Conservation (phyloP, 768 basidiomycete genomes). For the Leccinellum rugosiceps region DNA sequence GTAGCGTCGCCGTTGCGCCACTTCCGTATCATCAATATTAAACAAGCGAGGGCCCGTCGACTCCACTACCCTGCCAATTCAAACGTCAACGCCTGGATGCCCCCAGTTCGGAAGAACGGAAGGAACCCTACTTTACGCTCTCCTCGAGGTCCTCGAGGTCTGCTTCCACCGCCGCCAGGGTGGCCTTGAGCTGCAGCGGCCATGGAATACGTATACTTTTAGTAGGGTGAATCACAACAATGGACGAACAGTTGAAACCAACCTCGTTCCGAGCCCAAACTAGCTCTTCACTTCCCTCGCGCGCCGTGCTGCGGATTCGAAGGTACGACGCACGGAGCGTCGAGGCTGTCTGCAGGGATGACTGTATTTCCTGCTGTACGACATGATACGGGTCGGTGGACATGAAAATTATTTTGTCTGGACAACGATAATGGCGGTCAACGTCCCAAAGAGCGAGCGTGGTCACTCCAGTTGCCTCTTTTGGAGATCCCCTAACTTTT, state of each 20-base stretch:
- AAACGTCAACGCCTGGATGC: slow-evolving; percentile 1
- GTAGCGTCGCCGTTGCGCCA: slow-evolving; percentile 71
- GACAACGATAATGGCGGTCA: neutral
- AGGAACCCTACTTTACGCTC: slow-evolving; percentile 68
- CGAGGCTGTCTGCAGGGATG: slow-evolving; percentile 65
- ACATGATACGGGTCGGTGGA: slow-evolving; percentile 85
- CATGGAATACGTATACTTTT: neutral
- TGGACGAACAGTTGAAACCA: slow-evolving; percentile 7
- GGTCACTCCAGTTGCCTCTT: neutral
- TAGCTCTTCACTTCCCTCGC: slow-evolving; percentile 75
- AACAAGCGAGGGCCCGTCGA: slow-evolving; percentile 80
- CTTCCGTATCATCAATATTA: slow-evolving; percentile 76
- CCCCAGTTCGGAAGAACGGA: neutral
- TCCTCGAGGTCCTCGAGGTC: slow-evolving; percentile 94
- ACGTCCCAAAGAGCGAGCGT: too few species aligned
- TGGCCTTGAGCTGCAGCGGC: slow-evolving; percentile 60
- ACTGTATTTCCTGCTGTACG: slow-evolving; percentile 79
- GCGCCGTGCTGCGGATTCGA: slow-evolving; percentile 73
- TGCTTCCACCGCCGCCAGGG: slow-evolving; percentile 73
- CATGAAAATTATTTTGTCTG: slow-evolving; percentile 37
- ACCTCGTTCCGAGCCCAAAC: slow-evolving; percentile 79
- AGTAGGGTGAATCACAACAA: neutral
- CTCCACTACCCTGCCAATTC: slow-evolving; percentile 70
- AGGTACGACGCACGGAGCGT: slow-evolving; percentile 73
- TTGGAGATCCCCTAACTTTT: neutral